Base-by-base conservation (phyloP, 148 eudicot genomes). In the Chenopodium formosanum region DNA sequence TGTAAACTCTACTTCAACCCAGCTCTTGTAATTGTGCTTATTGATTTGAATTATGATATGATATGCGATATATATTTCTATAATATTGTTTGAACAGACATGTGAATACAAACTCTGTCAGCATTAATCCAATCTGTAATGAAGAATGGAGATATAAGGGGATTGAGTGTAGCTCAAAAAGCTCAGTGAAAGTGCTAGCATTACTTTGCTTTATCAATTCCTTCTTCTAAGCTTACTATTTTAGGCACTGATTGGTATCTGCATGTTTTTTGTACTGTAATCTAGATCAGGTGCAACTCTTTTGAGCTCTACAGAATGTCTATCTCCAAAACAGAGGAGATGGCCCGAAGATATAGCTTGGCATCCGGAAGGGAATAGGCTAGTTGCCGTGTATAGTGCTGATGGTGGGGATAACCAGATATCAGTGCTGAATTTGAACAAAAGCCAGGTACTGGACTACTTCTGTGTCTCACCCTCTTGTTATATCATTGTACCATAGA, bases 281-380 rank as follows among this genome's bases (percentile, higher is more conserved):
- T 90, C 80, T 89, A 96, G 98, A 87, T 92, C 95, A 66, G 89
- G 91, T 83, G 97, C 98, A 78, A 87, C 82, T 86, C 89, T 87
- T 79, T 84, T 94, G 69, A 92, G 93, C 89, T 73, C 87, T 62
- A 88, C 92, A 64, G 98, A 94, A 23, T 88, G 97, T 76, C 73
- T 76, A 66, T 92, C 99, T 17, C 91, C 86, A 53, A 94, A 91
- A 88, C 91, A 89, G 70, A 91, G 95, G 86, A 91, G 98, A 87
- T 96, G 99, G 99, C 95, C 99, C 47, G 99, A 96, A 91, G 99
- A 96, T 89, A 87, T 94, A 81, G 93, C 99, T 44, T 96, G 98
- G 97, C 99, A 94, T 85, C 99, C 98, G n/a, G 90, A 85, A 47
- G 99, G 99, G 67, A 85, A 69, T 79, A 87, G 87, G 79, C 73